Percentiles rank a stretch among this genome's conserved stretches.
These are phyloP conservation scores for Macroventuria anomochaeta DNA, from an alignment of 2,329 filamentous ascomycete species.

Conservation along the genomic window DNA sequence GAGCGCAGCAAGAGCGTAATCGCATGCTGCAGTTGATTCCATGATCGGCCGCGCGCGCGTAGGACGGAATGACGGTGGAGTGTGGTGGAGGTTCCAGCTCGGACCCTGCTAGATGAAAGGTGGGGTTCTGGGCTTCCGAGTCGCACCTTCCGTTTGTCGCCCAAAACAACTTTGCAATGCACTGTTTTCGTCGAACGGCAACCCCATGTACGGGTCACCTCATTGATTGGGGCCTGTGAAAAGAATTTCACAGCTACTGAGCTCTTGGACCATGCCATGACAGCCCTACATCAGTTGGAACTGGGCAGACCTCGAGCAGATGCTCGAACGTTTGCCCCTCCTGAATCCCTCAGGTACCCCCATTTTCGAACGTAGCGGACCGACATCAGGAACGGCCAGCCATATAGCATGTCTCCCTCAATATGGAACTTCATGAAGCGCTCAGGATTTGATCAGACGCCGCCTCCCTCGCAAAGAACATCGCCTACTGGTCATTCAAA, in stretches of 20 bases:
- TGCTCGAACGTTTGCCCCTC: slow-evolving; percentile 26
- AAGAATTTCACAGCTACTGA: slow-evolving; percentile 23
- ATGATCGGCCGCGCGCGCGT: slow-evolving; percentile 3
- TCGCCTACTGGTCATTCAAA: slow-evolving; percentile 28
- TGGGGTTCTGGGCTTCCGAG: slow-evolving; percentile 31
- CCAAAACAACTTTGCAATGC: slow-evolving; percentile 19
- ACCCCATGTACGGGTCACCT: slow-evolving; percentile 34
- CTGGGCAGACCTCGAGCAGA: slow-evolving; percentile 35
- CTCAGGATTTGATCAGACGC: slow-evolving; percentile 20
- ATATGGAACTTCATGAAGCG: slow-evolving; percentile 48
- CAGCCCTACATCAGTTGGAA: slow-evolving; percentile 26
- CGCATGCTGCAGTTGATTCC: background rate
- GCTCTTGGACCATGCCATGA: slow-evolving; percentile 18
- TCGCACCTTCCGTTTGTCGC: slow-evolving; percentile 23
- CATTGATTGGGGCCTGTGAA: slow-evolving; percentile 25
- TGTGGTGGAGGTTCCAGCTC: background rate
- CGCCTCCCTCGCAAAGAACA: slow-evolving; percentile 28
- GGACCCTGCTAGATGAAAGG: slow-evolving; percentile 23
- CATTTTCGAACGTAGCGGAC: slow-evolving; percentile 38
- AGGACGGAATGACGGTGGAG: background rate
- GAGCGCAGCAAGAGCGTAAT: background rate
- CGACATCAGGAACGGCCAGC: slow-evolving; percentile 8
- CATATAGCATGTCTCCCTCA: slow-evolving; percentile 43
- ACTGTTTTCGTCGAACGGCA: slow-evolving; percentile 11
- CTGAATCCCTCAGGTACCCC: slow-evolving; percentile 29